A percentile compares a stretch with the other conserved stretches of the same genome.
Evolutionary conservation across 441 rosid species (phyloP).

Genomic region (Arabidopsis lyrata): DNA sequence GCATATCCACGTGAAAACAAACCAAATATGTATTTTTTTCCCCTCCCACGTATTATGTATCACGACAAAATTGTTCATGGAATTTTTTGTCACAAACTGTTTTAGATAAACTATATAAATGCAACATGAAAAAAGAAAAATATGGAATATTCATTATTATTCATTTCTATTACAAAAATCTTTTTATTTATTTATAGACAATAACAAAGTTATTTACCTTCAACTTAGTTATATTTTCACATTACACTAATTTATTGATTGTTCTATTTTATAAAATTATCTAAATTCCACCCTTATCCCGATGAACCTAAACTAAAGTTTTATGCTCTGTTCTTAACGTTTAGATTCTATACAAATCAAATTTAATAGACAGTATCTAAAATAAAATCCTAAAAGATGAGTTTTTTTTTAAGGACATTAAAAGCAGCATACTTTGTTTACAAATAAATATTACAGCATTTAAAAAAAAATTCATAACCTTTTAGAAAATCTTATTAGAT

Average conservation of each 20-base stretch:
- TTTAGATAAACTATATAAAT: not conserved
- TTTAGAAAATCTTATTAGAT: not conserved
- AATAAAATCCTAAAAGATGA: not conserved
- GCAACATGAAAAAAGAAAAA: not conserved
- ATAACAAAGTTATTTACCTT: not conserved
- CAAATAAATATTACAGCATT: not conserved
- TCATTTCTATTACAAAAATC: not conserved
- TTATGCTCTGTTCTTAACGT: not conserved
- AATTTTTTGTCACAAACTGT: slow-evolving; percentile 8
- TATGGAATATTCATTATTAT: not conserved
- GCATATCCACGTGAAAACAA: slow-evolving; percentile 38
- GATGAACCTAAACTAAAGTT: not conserved
- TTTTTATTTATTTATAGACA: not conserved
- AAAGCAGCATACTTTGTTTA: not conserved
- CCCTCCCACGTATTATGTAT: slow-evolving; percentile 5
- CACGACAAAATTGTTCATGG: not conserved
- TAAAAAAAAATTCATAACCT: not conserved
- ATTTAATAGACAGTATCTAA: not conserved
- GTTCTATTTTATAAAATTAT: not conserved
- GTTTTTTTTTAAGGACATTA: not conserved
- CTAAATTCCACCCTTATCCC: not conserved
- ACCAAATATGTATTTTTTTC: slow-evolving; percentile 24
- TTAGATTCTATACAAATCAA: not conserved
- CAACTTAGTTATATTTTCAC: not conserved
- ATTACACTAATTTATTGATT: not conserved